Evolutionary conservation across 2,329 filamentous ascomycete species (phyloP), one percentile per base, ranked within the genome.

Genomic region (Fusarium brachygibbosum): DNA sequence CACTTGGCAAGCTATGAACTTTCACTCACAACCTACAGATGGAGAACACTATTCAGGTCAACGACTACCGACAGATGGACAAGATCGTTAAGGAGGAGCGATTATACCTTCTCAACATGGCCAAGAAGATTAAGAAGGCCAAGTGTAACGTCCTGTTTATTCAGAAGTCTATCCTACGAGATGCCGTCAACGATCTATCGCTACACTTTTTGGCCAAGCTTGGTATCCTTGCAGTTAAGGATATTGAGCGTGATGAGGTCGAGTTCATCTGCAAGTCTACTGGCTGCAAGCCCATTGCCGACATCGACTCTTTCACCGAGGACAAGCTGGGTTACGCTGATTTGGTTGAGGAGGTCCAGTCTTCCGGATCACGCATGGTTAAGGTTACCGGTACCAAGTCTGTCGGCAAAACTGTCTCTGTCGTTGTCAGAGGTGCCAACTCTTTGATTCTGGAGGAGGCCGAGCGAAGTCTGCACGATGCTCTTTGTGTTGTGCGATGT

Each of bases 91-190:
- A 99, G 84, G 96, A 99, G 84, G 96, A 99, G 85, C 93, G 96
- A 73, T 93, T 96, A 74, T 99, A 99, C 82, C 89, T 99, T 70
- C 88, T 99, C 62, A 98, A 98, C 86, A 93, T 99, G 89, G 94
- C 97, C 79, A 98, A 99, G 89, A 99, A 98, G 88, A 99, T 99
- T 82, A 98, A 98, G 85, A 99, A 98, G 87, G 94, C 96, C 73
- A 99, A 98, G 86, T 99, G 96, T 85, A 99, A 99, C 76, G 96
- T 99, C 42, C 90, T 98, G 44, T 86, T 99, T 73, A 98, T 99
- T 74, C 96, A 99, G 79, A 99, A 99, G 84, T 98, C 95, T 16
- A 99, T 99, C 75, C 89, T 99, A 62, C 91, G 96, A 74, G 96
- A 99, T 77, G 96, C 96, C 35, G 94, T 99, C 80, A 99, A 99